Conservation (phyloP, 352 stramenopile genomes). For the Aphanomyces cochlioides region DNA sequence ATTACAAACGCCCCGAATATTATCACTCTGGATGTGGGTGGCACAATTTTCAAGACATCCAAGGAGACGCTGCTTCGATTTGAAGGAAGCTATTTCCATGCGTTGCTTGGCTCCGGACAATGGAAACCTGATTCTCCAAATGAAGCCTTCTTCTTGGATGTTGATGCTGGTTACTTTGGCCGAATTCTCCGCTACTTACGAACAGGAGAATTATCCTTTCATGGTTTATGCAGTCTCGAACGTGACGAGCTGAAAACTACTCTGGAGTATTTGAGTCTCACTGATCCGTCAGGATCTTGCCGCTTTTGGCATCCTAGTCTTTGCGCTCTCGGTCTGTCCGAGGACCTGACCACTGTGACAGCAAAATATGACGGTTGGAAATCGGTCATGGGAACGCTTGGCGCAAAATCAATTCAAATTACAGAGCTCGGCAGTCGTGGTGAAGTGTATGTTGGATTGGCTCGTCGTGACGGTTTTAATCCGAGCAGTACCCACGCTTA, state of each 20-base stretch:
- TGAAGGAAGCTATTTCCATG: constrained; percentile 27
- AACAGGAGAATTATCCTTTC: constrained; percentile 22
- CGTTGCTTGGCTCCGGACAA: constrained; percentile 10
- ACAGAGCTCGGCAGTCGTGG: too few relatives aligned
- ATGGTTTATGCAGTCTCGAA: constrained; percentile 2
- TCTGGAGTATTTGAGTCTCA: too few relatives aligned
- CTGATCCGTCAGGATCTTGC: too few relatives aligned
- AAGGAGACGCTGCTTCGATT: constrained; percentile 18
- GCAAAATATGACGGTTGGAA: too few relatives aligned
- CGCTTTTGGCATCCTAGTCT: too few relatives aligned
- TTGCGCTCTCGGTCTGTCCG: too few relatives aligned
- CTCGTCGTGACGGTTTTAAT: too few relatives aligned
- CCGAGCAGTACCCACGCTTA: too few relatives aligned
- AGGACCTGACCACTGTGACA: too few relatives aligned
- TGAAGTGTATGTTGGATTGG: too few relatives aligned
- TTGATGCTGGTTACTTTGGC: constrained; percentile 13
- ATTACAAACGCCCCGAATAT: background rate
- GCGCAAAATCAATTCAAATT: too few relatives aligned
- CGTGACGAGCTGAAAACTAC: background rate
- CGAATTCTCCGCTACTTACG: constrained; percentile 23
- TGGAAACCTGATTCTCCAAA: constrained; percentile 20
- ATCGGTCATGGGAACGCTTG: too few relatives aligned
- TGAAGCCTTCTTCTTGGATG: constrained; percentile 22
- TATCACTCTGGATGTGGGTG: constrained; percentile 24
- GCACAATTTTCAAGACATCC: constrained; percentile 17